Evolutionary conservation across 495 filamentous ascomycete genomes (phyloP).

Genomic region (Podospora pseudopauciseta): DNA sequence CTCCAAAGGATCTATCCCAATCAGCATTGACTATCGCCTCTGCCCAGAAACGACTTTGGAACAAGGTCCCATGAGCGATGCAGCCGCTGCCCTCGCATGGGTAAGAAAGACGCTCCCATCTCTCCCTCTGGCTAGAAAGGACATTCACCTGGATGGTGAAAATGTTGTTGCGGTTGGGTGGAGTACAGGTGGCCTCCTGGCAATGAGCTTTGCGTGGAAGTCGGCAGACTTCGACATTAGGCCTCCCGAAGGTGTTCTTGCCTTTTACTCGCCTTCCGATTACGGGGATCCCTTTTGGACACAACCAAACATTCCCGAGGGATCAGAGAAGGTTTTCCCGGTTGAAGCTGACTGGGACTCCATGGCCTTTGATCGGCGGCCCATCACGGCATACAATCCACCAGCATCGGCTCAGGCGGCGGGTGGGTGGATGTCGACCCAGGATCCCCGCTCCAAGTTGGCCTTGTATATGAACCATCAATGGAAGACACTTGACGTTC

Average conservation of each 20-base stretch:
- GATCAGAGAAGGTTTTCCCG: neutral
- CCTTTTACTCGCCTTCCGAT: constrained; percentile 52
- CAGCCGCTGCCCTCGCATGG: no score
- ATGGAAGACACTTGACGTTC: neutral
- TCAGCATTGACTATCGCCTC: no score
- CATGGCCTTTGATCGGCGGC: neutral
- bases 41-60: no score
- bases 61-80: no score
- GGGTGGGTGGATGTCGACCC: neutral
- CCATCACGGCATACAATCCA: constrained; percentile 2
- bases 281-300: constrained; percentile 30
- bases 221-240: constrained; percentile 24
- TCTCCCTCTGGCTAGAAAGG: constrained; percentile 1
- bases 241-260: constrained; percentile 48
- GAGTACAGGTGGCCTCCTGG: constrained; percentile 55
- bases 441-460: neutral
- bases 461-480: constrained; percentile 3
- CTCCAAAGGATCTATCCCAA: no score
- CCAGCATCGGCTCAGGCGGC: neutral
- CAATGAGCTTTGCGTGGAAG: constrained; percentile 49
- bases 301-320: neutral
- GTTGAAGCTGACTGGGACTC: neutral
- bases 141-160: constrained; percentile 35
- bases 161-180: constrained; percentile 52
- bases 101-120: constrained; percentile 30